Base-by-base conservation (phyloP, 2,329 filamentous ascomycete genomes). In the Xylaria arbuscula region DNA sequence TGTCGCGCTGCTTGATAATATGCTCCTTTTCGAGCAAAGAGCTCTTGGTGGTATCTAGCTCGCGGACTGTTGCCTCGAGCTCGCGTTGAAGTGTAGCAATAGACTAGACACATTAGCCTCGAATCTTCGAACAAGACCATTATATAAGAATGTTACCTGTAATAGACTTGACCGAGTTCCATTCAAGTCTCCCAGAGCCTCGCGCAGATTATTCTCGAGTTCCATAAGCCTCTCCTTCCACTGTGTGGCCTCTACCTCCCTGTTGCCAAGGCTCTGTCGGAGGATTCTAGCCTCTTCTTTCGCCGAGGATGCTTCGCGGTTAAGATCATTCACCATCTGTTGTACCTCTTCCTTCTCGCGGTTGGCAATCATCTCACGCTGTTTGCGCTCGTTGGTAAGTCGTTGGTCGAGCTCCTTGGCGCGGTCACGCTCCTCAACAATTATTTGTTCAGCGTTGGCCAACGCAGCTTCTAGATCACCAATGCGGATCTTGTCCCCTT, bases 401-500 rank as follows among this genome's bases (percentile, higher is more conserved):
- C 91, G 89, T 70, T 90, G 87, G 75, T 94, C 91, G 34, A 94
- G 83, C 74, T 94, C 92, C 75, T 84, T 86, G 19, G 86, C 85
- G 55, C 89, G 90, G 69, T 98, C 94, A 79, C 91, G 92, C 79
- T 97, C 94, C 60, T 96, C 94, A 65, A 92, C 88, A n/a, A 97
- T 83, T 57, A 84, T 88, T 76, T 93, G 89, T 78, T 97, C 92
- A n/a, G 90, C 87, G 65, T 89, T 91, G 74, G 93, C 92, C 45
- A 98, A 83, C 15, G 91, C 89, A 9, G 93, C 92, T 77, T 98
- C 94, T 8, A 98, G 85, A 76, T 98, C 94, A 45, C 95, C 93
- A 75, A 99, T 98, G 81, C 94, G 94, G 78, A 99, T 97, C 86
- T 99, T 99, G 83, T 99, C 96, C 19, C 88, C 89, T 80, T 99